Evolutionary conservation across 495 filamentous ascomycete genomes (phyloP).

Genomic region (Oidiodendron maius): DNA sequence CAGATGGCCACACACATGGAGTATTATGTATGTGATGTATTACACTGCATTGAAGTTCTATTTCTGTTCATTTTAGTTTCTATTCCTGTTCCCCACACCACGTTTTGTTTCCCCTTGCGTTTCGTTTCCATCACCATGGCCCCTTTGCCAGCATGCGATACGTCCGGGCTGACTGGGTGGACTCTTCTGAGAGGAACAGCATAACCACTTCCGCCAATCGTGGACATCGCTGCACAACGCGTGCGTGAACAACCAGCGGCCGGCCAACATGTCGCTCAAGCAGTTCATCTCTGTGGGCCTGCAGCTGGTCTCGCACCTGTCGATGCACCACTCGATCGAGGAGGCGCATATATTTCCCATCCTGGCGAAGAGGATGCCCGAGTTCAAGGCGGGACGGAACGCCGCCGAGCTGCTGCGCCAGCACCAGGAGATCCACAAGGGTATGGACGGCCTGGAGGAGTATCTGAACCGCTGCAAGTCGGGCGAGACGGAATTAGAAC

Average conservation of each 20-base stretch:
- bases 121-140: too few species aligned
- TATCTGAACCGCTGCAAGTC: conserved; percentile 60
- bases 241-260: conserved; percentile 44
- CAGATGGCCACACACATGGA: conserved; percentile 56
- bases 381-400: conserved; percentile 48
- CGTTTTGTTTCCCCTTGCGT: too few species aligned
- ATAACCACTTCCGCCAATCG: conserved; percentile 68
- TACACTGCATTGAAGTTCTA: not conserved
- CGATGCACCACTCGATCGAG: conserved; percentile 78
- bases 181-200: too few species aligned
- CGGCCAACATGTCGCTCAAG: conserved; percentile 51
- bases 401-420: conserved; percentile 66
- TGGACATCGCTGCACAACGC: conserved; percentile 67
- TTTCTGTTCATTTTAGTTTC: not conserved
- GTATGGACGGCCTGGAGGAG: conserved; percentile 64
- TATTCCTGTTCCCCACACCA: too few species aligned
- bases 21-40: conserved; percentile 52
- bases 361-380: conserved; percentile 74
- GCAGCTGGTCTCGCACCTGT: conserved; percentile 61
- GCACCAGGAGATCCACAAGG: conserved; percentile 75
- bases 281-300: conserved; percentile 59
- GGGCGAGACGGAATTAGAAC: conserved; percentile 62
- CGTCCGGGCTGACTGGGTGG: too few species aligned
- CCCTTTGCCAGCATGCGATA: too few species aligned
- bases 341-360: conserved; percentile 77